These are phyloP conservation scores for Triangularia setosa DNA, from an alignment of 2,329 filamentous ascomycete genomes.

Conservation along the genomic window DNA sequence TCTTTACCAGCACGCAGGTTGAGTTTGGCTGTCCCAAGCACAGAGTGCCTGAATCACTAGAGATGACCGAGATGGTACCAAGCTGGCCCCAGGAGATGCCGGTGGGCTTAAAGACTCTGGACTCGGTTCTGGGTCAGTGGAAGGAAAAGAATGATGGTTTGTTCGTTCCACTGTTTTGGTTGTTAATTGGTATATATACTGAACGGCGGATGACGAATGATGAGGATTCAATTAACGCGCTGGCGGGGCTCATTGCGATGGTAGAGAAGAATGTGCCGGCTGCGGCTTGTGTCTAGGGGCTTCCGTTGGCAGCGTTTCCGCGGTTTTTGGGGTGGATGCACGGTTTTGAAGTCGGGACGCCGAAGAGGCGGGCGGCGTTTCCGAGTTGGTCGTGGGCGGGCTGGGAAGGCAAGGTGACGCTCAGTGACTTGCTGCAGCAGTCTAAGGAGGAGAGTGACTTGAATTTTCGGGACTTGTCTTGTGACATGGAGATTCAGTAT, in stretches of 20 bases:
- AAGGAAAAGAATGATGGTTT: neutral
- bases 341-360: neutral
- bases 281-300: slow-evolving; percentile 8
- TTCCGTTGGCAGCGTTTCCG: slow-evolving; percentile 7
- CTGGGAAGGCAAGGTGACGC: slow-evolving; percentile 4
- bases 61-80: neutral
- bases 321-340: slow-evolving; percentile 10
- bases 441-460: neutral
- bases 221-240: slow-evolving; percentile 13
- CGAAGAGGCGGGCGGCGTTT: slow-evolving; percentile 1
- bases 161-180: neutral
- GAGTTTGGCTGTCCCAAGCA: slow-evolving; percentile 3
- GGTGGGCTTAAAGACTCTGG: neutral
- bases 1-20: slow-evolving; percentile 8
- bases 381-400: slow-evolving; percentile 14
- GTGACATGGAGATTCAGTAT: neutral
- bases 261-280: slow-evolving; percentile 6
- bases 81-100: neutral
- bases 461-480: slow-evolving; percentile 7
- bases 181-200: slow-evolving; percentile 3
- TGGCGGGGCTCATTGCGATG: slow-evolving; percentile 1
- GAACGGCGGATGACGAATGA: slow-evolving; percentile 9
- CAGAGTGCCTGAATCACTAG: neutral
- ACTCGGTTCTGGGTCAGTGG: neutral
- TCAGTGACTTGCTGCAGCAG: neutral